Base-by-base conservation (phyloP, 495 filamentous ascomycete genomes). In the Tuber calosporum region DNA sequence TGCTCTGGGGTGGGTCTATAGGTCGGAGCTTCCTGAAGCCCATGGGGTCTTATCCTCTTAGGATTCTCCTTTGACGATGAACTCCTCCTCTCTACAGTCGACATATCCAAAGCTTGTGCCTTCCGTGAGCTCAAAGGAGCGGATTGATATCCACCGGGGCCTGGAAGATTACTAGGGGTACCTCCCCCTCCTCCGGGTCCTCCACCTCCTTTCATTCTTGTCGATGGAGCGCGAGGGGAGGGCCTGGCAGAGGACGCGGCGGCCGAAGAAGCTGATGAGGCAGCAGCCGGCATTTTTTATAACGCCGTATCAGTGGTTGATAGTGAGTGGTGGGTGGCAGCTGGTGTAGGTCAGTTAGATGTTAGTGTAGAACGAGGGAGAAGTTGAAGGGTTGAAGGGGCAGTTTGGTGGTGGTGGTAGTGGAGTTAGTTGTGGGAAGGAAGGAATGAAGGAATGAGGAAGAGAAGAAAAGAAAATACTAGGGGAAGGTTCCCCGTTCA, bases 1-100 rank as follows among this genome's bases (percentile, higher is more conserved):
- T 99, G 93, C 77, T 97, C 93, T 81, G 92, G 89, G 0, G 92
- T 96, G 62, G 95, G 96, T 74, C 90, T 86, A 82, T 91, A 99
- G 2, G 93, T 94, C 9, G 94, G 96, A 58, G 96, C 96, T 79
- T 99, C 95, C 79, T 90, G 86, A 40, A 99, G 85, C 45, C 89
- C 92, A 83, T 94, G 93, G 34, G 91, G 91, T 45, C 95, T 87
- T 73, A 88, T 88, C 75, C 73, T 81, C 84, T 94, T 94, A 38
- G 86, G 85, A 2, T 89, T 86, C 82, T 98, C 94, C 80, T 90
- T 88, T 74, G 88, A 88, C 73, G 90, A 87, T 41, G 87, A 91
- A 43, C 92, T 93, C 79, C 92, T 88, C 77, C 95, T 89, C 85
- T 98, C 96, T 53, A 99, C 95, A 7, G 93, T 96, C 58, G 88